Conservation (phyloP, 2,329 filamentous ascomycete genomes). For the Ceratocystis papillata region DNA sequence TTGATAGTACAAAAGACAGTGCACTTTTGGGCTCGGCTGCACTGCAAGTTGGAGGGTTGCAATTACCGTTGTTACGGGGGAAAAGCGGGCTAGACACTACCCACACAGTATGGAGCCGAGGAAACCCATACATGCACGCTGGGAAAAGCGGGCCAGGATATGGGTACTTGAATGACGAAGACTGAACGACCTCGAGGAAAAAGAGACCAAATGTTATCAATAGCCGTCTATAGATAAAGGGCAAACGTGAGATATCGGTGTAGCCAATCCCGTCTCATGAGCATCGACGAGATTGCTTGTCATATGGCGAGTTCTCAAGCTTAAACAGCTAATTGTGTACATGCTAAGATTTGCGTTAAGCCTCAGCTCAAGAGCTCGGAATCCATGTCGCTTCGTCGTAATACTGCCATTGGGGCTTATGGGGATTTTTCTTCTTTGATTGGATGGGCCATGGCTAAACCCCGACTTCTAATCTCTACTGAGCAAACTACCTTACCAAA, state of each 20-base stretch:
- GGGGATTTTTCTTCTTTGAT: background rate
- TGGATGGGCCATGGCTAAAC: background rate
- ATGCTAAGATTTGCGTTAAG: background rate
- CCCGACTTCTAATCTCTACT: background rate
- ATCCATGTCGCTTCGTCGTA: no score
- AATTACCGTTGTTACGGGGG: conserved; percentile 2
- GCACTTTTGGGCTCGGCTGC: conserved; percentile 9
- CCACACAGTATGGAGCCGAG: conserved; percentile 4
- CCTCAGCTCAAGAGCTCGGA: no score
- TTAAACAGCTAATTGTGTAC: background rate
- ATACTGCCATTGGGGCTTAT: background rate
- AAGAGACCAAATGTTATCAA: background rate
- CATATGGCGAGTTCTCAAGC: background rate
- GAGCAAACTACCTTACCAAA: background rate
- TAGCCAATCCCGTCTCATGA: background rate
- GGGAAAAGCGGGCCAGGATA: background rate
- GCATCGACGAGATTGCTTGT: background rate
- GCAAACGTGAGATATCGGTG: background rate
- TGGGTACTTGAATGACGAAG: background rate
- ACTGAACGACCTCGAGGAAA: background rate
- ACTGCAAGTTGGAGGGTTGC: background rate
- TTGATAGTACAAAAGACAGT: conserved; percentile 16
- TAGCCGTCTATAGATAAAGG: background rate
- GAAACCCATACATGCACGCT: background rate
- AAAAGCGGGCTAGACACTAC: conserved; percentile 2